Evolutionary conservation across 495 filamentous ascomycete species (phyloP).

Genomic region (Daldinia decipiens): DNA sequence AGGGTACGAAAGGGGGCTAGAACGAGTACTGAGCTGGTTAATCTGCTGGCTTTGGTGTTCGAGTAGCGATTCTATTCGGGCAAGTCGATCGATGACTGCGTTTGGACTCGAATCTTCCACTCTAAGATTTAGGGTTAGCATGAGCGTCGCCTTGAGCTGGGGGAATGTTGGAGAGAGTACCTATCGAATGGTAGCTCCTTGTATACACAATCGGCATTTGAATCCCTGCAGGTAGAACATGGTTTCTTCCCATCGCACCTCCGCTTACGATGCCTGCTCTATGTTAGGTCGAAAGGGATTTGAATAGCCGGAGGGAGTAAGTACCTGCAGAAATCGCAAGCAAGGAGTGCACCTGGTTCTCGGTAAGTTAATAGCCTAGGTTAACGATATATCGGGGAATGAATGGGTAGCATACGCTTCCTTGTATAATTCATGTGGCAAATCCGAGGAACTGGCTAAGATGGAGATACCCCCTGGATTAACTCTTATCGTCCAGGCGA

Average conservation of each 20-base stretch:
- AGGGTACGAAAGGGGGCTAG: constrained; percentile 43
- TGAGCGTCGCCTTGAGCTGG: constrained; percentile 2
- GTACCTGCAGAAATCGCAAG: constrained; percentile 51
- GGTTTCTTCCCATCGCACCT: constrained; percentile 50
- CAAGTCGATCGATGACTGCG: constrained; percentile 49
- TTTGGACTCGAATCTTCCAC: constrained; percentile 45
- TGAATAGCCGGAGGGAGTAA: constrained; percentile 6
- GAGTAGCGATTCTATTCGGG: constrained; percentile 48
- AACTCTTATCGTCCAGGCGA: constrained; percentile 30
- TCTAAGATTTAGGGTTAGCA: constrained; percentile 30
- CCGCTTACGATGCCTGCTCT: constrained; percentile 48
- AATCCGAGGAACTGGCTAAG: constrained; percentile 28
- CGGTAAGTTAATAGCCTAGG: constrained; percentile 33
- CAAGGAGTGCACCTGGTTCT: constrained; percentile 47
- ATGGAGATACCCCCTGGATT: constrained; percentile 35
- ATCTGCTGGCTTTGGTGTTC: constrained; percentile 51
- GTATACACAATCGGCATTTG: constrained; percentile 51
- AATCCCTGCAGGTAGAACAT: constrained; percentile 49
- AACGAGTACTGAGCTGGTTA: constrained; percentile 41
- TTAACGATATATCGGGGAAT: constrained; percentile 16
- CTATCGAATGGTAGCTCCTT: constrained; percentile 50
- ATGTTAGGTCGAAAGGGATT: constrained; percentile 21
- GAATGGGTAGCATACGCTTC: constrained; percentile 44
- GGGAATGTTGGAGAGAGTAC: constrained; percentile 17
- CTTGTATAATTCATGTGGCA: constrained; percentile 52